Evolutionary conservation across 1,139 yeast genomes (phyloP).

Genomic region (Magnusiomyces clavatus): DNA sequence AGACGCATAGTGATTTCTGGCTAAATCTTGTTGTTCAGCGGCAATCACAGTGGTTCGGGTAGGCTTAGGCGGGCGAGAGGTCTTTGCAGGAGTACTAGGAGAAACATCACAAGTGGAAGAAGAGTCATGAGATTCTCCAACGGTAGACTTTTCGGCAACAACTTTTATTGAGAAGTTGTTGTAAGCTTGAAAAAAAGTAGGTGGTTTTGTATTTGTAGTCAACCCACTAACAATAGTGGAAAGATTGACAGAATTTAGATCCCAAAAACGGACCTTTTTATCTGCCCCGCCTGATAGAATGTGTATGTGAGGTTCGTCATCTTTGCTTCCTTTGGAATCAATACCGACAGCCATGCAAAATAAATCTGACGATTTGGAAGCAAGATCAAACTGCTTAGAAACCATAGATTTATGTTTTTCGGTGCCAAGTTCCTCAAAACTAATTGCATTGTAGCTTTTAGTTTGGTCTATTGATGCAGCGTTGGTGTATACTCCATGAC

Average conservation of each 20-base stretch:
- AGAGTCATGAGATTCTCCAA: neutral
- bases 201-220: conserved; percentile 16
- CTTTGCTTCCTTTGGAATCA: conserved; percentile 18
- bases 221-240: conserved; percentile 36
- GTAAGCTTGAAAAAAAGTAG: conserved; percentile 12
- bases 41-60: conserved; percentile 31
- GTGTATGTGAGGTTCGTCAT: conserved; percentile 9
- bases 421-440: conserved; percentile 19
- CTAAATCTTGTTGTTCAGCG: conserved; percentile 32
- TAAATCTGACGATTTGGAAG: conserved; percentile 11
- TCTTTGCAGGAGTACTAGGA: conserved; percentile 8
- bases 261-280: conserved; percentile 43
- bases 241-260: conserved; percentile 34
- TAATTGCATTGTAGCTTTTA: conserved; percentile 14
- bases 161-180: conserved; percentile 13
- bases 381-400: neutral
- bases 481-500: conserved; percentile 44
- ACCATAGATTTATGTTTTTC: neutral
- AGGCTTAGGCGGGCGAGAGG: conserved; percentile 22
- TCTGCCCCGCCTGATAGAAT: conserved; percentile 36
- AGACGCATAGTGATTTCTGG: conserved; percentile 42
- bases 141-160: conserved; percentile 9
- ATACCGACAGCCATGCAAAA: conserved; percentile 25
- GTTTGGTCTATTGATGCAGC: conserved; percentile 11
- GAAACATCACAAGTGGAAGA: neutral